A percentile compares a stretch with the other conserved stretches of the same genome.
Conservation (phyloP, 1,284 basidiomycete species). For the Sporisorium sorghi region DNA sequence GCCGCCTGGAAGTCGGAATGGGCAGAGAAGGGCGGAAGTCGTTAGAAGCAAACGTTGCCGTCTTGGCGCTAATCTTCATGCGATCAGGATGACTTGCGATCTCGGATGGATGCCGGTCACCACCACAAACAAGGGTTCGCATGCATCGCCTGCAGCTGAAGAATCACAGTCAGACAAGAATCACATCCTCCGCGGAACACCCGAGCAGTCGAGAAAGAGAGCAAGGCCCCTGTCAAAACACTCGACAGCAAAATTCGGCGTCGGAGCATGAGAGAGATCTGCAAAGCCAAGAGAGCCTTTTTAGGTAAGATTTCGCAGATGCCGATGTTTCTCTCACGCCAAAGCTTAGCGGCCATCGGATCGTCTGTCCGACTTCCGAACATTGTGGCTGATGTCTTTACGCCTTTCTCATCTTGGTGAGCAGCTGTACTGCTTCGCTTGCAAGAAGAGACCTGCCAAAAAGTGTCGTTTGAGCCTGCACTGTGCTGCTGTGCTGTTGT, state of each 20-base stretch:
- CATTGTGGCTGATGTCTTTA: background rate
- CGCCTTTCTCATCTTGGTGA: background rate
- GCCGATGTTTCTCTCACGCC: too few relatives aligned
- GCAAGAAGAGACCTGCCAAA: too few relatives aligned
- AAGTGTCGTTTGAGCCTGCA: too few relatives aligned
- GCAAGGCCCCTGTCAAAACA: too few relatives aligned
- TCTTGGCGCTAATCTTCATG: constrained; percentile 9
- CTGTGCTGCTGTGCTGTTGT: too few relatives aligned
- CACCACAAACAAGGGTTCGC: constrained; percentile 1
- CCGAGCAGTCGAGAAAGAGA: background rate
- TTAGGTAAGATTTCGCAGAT: background rate
- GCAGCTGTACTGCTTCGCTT: background rate
- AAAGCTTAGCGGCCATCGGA: background rate
- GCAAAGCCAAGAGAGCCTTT: background rate
- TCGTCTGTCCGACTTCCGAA: background rate
- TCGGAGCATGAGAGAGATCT: background rate
- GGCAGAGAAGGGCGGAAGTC: background rate
- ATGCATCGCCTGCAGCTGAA: background rate
- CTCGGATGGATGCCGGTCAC: constrained; percentile 10
- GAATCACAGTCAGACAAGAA: too few relatives aligned
- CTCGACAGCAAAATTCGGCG: too few relatives aligned
- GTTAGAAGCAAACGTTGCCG: too few relatives aligned
- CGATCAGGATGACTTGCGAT: background rate
- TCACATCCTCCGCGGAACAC: background rate
- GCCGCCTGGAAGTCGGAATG: too few relatives aligned